Conservation (phyloP, 176 grass and related monocot species). For the Neostapfia colusana region DNA sequence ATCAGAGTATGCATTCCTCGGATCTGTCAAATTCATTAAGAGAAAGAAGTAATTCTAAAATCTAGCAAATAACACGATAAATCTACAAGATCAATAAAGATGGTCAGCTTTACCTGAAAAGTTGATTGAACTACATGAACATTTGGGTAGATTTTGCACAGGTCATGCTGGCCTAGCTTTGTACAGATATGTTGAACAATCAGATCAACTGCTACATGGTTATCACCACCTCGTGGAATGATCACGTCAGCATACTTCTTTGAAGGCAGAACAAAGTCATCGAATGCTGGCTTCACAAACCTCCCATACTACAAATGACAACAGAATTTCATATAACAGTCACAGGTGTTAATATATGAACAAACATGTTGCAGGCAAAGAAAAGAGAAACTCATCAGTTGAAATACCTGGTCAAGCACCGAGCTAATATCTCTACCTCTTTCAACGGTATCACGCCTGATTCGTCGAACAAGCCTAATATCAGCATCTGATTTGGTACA, state of each 20-base stretch:
- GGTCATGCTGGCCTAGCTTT: conserved; percentile 94
- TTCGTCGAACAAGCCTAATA: conserved; percentile 87
- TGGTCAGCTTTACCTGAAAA: conserved; percentile 74
- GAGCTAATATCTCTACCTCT: conserved; percentile 90
- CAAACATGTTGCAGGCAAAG: neutral
- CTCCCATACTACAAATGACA: conserved; percentile 75
- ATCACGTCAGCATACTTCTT: conserved; percentile 99
- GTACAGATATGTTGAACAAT: conserved; percentile 98
- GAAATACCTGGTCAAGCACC: conserved; percentile 81
- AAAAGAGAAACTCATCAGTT: conserved; percentile 4
- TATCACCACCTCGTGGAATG: conserved; percentile 95
- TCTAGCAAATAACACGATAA: neutral
- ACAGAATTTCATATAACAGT: conserved; percentile 37
- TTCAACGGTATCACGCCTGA: conserved; percentile 90
- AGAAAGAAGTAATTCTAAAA: conserved; percentile 28
- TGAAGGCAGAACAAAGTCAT: conserved; percentile 96
- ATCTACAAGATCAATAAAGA: neutral
- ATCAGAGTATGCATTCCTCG: conserved; percentile 99
- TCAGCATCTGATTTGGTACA: conserved; percentile 74
- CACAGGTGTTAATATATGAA: conserved; percentile 4
- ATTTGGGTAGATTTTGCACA: conserved; percentile 88
- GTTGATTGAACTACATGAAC: conserved; percentile 94
- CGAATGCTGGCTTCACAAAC: conserved; percentile 99
- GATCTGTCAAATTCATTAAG: conserved; percentile 60
- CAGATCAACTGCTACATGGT: conserved; percentile 94